phyloP scores from a whole-genome alignment of 2,329 filamentous ascomycete species.

The Fusarium sp. region DNA sequence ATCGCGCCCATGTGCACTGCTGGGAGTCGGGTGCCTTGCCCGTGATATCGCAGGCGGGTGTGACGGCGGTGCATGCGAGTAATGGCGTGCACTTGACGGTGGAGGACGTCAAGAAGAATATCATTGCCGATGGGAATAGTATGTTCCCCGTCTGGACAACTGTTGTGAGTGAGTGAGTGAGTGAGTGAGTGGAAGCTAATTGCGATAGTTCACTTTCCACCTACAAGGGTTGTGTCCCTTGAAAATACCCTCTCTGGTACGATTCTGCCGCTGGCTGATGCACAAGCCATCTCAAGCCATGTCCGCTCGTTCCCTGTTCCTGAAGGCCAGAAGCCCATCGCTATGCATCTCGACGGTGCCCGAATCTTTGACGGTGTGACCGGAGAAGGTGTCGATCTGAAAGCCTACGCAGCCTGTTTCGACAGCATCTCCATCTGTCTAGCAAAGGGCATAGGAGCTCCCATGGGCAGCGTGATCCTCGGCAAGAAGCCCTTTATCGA shows the following conservation, averaged over 20 bases:
- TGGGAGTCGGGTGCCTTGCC: constrained; percentile 73
- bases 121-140: constrained; percentile 46
- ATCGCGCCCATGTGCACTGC: constrained; percentile 77
- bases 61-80: constrained; percentile 70
- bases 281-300: constrained; percentile 73
- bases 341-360: constrained; percentile 80
- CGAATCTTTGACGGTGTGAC: constrained; percentile 80
- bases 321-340: constrained; percentile 61
- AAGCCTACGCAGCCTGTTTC: constrained; percentile 72
- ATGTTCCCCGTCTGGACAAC: background rate
- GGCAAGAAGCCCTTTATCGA: constrained; percentile 54
- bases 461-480: constrained; percentile 78
- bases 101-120: constrained; percentile 70
- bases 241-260: constrained; percentile 85
- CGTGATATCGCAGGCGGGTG: constrained; percentile 73
- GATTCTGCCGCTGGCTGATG: constrained; percentile 78
- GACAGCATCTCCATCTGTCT: constrained; percentile 82
- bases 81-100: constrained; percentile 79
- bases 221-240: constrained; percentile 79
- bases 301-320: constrained; percentile 58
- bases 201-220: constrained; percentile 78
- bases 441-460: constrained; percentile 81
- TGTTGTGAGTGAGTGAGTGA: background rate
- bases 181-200: constrained; percentile 38
- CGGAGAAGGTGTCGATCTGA: constrained; percentile 70